Evolutionary conservation across 345 rosid species (phyloP).

Genomic region (Citrus cavaleriei): DNA sequence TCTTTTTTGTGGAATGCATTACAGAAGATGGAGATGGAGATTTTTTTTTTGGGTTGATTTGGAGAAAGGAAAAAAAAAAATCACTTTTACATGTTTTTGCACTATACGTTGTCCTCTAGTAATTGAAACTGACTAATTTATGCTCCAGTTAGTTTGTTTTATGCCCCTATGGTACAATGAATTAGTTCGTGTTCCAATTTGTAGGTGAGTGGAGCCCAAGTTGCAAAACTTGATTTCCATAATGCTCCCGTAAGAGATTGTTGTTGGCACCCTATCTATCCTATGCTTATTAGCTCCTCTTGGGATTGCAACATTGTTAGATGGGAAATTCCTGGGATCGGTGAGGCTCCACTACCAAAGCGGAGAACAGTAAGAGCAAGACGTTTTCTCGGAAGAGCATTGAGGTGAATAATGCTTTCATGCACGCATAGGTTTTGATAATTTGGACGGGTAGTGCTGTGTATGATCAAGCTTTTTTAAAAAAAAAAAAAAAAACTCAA

Average conservation of each 20-base stretch:
- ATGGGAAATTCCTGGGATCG: conserved; percentile 52
- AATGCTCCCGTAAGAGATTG: conserved; percentile 54
- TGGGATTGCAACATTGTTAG: conserved; percentile 51
- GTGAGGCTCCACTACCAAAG: conserved; percentile 1
- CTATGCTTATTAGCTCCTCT: conserved; percentile 52
- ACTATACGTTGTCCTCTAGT: neutral
- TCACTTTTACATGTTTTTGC: neutral
- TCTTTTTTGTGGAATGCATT: neutral
- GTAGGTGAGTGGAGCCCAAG: conserved; percentile 52
- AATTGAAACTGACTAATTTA: neutral
- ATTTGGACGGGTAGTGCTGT: neutral
- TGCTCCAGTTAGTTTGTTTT: neutral
- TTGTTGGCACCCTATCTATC: conserved; percentile 64
- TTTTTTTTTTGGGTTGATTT: neutral
- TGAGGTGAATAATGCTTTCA: neutral
- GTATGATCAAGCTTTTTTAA: no score
- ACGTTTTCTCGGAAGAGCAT: neutral
- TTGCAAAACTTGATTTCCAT: conserved; percentile 39
- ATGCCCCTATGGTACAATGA: neutral
- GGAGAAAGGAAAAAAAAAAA: no score
- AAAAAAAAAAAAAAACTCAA: no score
- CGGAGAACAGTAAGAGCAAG: conserved; percentile 1
- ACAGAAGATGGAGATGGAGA: neutral
- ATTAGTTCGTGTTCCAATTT: neutral
- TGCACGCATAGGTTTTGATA: neutral